Conservation (phyloP, 495 filamentous ascomycete genomes). For the Neurospora sp. region DNA sequence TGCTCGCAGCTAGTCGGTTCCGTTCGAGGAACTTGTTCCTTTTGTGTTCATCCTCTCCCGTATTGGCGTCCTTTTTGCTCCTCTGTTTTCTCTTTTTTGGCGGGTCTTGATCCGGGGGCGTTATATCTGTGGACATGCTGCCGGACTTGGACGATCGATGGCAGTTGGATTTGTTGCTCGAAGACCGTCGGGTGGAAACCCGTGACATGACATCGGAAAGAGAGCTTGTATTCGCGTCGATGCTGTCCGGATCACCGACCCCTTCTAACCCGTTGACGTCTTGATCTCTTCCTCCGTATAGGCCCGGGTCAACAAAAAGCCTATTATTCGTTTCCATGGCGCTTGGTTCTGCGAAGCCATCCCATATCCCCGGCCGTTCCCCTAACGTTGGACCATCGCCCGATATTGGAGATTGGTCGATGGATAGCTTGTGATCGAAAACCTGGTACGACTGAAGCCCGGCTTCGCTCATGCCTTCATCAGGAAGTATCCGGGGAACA, state of each 20-base stretch:
- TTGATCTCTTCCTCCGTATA: conserved; percentile 12
- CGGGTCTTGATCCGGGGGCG: conserved; percentile 12
- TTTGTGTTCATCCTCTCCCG: conserved; percentile 18
- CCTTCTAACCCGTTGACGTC: neutral
- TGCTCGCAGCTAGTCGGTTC: conserved; percentile 76
- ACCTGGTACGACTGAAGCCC: conserved; percentile 8
- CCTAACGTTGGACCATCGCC: neutral
- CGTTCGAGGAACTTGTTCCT: conserved; percentile 56
- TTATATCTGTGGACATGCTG: conserved; percentile 15
- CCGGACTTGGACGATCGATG: conserved; percentile 12
- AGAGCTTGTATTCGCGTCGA: conserved; percentile 12
- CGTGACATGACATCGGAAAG: conserved; percentile 6
- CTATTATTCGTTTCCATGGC: conserved; percentile 7
- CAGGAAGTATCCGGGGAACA: neutral
- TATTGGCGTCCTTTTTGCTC: conserved; percentile 4
- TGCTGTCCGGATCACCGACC: conserved; percentile 4
- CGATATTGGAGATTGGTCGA: conserved; percentile 1
- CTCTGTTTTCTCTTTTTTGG: conserved; percentile 10
- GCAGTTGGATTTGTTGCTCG: conserved; percentile 15
- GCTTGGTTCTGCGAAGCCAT: conserved; percentile 9
- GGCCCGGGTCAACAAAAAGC: conserved; percentile 17
- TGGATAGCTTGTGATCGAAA: conserved; percentile 5
- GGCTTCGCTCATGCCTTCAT: neutral
- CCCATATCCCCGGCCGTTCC: conserved; percentile 6
- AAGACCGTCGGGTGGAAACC: conserved; percentile 13